Evolutionary conservation across 192 early-diverging fungal genomes (phyloP).

Genomic region (Geranomyces variabilis): DNA sequence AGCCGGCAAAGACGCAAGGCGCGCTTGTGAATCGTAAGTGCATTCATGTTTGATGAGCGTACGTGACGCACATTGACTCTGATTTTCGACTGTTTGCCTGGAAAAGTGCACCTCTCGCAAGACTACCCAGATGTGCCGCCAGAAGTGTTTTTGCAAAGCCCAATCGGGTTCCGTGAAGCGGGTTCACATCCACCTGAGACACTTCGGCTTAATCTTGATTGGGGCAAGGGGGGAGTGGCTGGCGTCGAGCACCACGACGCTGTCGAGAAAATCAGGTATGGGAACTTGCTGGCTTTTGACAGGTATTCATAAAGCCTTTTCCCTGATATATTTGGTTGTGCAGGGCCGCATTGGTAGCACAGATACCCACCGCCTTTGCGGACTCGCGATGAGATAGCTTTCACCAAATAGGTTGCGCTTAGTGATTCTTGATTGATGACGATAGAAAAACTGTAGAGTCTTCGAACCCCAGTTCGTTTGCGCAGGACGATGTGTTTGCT

Average conservation of each 20-base stretch:
- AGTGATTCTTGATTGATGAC: too few relatives aligned
- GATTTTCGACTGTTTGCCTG: background rate
- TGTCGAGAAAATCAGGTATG: background rate
- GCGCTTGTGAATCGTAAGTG: constrained; percentile 13
- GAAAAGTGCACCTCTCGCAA: constrained; percentile 13
- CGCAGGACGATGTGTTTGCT: too few relatives aligned
- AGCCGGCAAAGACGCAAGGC: background rate
- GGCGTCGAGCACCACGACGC: background rate
- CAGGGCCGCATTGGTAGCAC: background rate
- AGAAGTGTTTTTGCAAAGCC: constrained; percentile 25
- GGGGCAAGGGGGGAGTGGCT: constrained; percentile 12
- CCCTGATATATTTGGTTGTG: constrained; percentile 1
- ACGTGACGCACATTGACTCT: background rate
- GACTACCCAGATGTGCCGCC: constrained; percentile 33
- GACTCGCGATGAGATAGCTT: background rate
- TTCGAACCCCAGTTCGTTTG: too few relatives aligned
- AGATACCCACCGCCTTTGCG: constrained; percentile 4
- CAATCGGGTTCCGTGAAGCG: background rate
- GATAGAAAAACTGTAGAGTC: too few relatives aligned
- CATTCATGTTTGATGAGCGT: background rate
- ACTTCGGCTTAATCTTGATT: constrained; percentile 1
- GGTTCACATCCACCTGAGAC: constrained; percentile 5
- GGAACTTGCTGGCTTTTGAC: background rate
- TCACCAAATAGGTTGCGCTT: too few relatives aligned
- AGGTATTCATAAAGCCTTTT: background rate